Percentiles rank a stretch among this genome's conserved stretches.
phyloP scores from a whole-genome alignment of 2,329 filamentous ascomycete species.

The Arthrinium phaeospermum region DNA sequence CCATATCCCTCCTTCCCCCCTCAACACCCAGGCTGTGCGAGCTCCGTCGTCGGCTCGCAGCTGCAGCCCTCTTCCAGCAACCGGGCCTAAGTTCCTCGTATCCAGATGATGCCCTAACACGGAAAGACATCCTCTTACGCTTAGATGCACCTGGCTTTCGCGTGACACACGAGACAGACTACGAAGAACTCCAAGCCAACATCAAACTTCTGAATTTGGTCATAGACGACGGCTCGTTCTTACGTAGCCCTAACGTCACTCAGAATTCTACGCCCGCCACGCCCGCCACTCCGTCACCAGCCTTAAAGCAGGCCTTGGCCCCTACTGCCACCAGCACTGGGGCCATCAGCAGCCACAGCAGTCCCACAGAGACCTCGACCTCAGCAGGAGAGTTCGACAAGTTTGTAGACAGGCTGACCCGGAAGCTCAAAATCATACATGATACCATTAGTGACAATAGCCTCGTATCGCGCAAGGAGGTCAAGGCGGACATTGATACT shows the following conservation, averaged over 20 bases:
- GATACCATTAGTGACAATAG: constrained; percentile 75
- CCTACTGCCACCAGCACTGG: not conserved
- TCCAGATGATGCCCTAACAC: constrained; percentile 47
- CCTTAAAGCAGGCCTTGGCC: constrained; percentile 26
- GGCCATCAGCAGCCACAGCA: not conserved
- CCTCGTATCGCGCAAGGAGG: constrained; percentile 74
- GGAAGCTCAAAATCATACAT: constrained; percentile 61
- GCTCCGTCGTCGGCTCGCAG: constrained; percentile 69
- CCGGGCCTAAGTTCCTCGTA: constrained; percentile 46
- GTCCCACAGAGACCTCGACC: not conserved
- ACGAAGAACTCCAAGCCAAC: constrained; percentile 68
- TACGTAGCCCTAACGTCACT: constrained; percentile 22
- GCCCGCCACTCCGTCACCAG: constrained; percentile 36
- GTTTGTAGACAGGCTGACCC: constrained; percentile 70
- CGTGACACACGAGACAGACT: constrained; percentile 66
- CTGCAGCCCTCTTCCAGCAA: constrained; percentile 66
- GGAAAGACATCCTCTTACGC: constrained; percentile 52
- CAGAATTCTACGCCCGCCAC: constrained; percentile 31
- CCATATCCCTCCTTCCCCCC: constrained; percentile 65
- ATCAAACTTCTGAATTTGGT: constrained; percentile 75
- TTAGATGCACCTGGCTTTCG: constrained; percentile 56
- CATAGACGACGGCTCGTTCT: constrained; percentile 65
- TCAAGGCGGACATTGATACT: constrained; percentile 77
- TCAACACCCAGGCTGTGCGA: constrained; percentile 57
- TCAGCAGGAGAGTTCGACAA: constrained; percentile 64